Conservation (phyloP, 2,329 filamentous ascomycete species). For the Incumbomyces lentus region DNA sequence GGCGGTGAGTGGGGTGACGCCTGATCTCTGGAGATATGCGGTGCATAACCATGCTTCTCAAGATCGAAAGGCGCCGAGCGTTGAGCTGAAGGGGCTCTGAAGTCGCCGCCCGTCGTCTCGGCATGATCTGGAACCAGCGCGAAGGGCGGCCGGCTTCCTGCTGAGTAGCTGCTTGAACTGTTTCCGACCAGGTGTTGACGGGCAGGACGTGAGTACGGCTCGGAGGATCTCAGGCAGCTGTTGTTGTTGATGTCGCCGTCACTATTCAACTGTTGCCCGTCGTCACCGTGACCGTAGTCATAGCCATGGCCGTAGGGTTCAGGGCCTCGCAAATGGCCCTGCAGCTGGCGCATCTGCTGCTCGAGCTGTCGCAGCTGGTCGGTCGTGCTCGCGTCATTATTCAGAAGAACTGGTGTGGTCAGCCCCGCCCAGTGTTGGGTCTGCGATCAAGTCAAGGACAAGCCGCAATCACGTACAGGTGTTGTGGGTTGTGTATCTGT, state of each 20-base stretch:
- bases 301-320: neutral
- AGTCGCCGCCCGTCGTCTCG: too few relatives aligned
- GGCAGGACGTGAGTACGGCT: too few relatives aligned
- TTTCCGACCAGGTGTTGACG: too few relatives aligned
- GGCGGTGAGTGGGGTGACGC: too few relatives aligned
- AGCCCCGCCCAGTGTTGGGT: too few relatives aligned
- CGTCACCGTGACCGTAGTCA: neutral
- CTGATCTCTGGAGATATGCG: too few relatives aligned
- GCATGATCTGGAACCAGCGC: too few relatives aligned
- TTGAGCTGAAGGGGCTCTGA: too few relatives aligned
- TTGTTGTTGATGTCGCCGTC: neutral
- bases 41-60: too few relatives aligned
- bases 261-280: neutral
- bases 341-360: neutral
- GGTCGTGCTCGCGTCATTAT: neutral
- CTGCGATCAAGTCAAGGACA: neutral
- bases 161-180: too few relatives aligned
- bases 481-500: neutral
- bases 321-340: neutral
- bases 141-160: too few relatives aligned
- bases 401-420: neutral
- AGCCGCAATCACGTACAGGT: neutral
- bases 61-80: too few relatives aligned
- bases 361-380: neutral
- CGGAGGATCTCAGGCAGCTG: neutral